These are phyloP conservation scores for Rhypophila decipiens DNA, from an alignment of 495 filamentous ascomycete genomes.

Conservation along the genomic window DNA sequence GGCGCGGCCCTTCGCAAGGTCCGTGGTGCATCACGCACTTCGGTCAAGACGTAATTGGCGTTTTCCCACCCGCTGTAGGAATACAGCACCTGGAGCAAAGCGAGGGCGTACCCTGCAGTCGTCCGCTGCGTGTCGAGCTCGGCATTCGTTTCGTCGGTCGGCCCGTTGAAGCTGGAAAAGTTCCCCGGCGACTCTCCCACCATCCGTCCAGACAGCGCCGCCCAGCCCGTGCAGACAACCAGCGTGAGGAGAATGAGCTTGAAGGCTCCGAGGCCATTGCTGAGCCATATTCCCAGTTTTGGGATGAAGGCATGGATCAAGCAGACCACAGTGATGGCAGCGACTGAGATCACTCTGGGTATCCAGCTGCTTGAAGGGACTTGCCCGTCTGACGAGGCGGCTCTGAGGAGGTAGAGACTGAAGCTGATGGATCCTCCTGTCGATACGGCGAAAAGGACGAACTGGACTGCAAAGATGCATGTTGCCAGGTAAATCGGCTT, in stretches of 20 bases:
- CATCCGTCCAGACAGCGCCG: slow-evolving; percentile 22
- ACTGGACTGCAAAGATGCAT: slow-evolving; percentile 34
- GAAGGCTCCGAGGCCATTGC: slow-evolving; percentile 55
- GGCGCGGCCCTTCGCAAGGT: slow-evolving; percentile 56
- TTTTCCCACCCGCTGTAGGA: slow-evolving; percentile 57
- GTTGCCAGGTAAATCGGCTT: slow-evolving; percentile 27
- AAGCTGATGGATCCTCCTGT: slow-evolving; percentile 28
- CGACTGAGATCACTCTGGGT: slow-evolving; percentile 25
- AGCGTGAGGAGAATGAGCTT: slow-evolving; percentile 57
- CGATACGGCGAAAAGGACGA: slow-evolving; percentile 32
- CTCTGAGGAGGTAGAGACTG: slow-evolving; percentile 24
- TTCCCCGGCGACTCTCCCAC: slow-evolving; percentile 16
- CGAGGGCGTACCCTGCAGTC: slow-evolving; percentile 44
- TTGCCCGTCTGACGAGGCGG: slow-evolving; percentile 6
- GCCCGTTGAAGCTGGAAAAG: slow-evolving; percentile 45
- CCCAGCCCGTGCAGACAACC: slow-evolving; percentile 55
- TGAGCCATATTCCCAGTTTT: slow-evolving; percentile 57
- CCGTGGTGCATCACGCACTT: slow-evolving; percentile 49
- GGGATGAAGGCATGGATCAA: slow-evolving; percentile 51
- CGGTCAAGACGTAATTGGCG: slow-evolving; percentile 50
- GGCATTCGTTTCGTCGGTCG: slow-evolving; percentile 1
- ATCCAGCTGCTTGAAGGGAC: slow-evolving; percentile 20
- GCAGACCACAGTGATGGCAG: slow-evolving; percentile 48
- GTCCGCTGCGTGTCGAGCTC: slow-evolving; percentile 2
- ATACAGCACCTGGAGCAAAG: slow-evolving; percentile 56